These are phyloP conservation scores for Cyclocybe cylindracea DNA, from an alignment of 768 basidiomycete species.

Conservation along the genomic window DNA sequence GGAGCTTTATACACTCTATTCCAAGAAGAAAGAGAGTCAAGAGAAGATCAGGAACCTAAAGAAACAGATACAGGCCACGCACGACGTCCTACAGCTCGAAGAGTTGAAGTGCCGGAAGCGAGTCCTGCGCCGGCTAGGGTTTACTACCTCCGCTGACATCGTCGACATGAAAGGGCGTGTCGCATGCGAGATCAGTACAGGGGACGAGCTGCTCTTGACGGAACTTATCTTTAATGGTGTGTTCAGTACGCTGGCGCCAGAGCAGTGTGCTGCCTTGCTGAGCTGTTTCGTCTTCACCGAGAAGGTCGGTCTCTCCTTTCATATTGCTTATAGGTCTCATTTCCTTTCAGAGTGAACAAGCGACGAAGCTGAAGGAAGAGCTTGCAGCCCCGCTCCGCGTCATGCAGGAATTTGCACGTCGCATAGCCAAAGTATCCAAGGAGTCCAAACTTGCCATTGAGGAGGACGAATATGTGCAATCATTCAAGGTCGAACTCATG, in stretches of 20 bases:
- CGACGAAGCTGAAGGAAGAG: slow-evolving; percentile 88
- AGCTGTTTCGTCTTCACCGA: slow-evolving; percentile 98
- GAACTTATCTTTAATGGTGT: slow-evolving; percentile 97
- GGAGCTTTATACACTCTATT: slow-evolving; percentile 78
- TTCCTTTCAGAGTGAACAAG: slow-evolving; percentile 72
- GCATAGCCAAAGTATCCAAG: slow-evolving; percentile 96
- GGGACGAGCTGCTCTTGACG: slow-evolving; percentile 93
- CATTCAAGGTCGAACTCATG: slow-evolving; percentile 99
- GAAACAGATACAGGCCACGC: slow-evolving; percentile 85
- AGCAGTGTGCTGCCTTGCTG: slow-evolving; percentile 90
- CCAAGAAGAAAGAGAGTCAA: slow-evolving; percentile 71
- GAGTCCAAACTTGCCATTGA: slow-evolving; percentile 88
- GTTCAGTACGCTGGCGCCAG: slow-evolving; percentile 87
- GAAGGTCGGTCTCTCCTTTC: slow-evolving; percentile 56
- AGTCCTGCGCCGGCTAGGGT: slow-evolving; percentile 87
- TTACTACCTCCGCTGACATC: slow-evolving; percentile 87
- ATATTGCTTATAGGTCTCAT: background rate
- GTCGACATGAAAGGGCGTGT: slow-evolving; percentile 98
- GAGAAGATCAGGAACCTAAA: slow-evolving; percentile 75
- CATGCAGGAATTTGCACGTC: slow-evolving; percentile 93
- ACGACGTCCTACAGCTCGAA: slow-evolving; percentile 92
- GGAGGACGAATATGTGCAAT: slow-evolving; percentile 93
- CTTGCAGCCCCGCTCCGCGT: slow-evolving; percentile 88
- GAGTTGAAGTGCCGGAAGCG: slow-evolving; percentile 96
- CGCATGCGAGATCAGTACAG: slow-evolving; percentile 97